These are phyloP conservation scores for Pyronema omphalodes DNA, from an alignment of 495 filamentous ascomycete species.

Conservation along the genomic window DNA sequence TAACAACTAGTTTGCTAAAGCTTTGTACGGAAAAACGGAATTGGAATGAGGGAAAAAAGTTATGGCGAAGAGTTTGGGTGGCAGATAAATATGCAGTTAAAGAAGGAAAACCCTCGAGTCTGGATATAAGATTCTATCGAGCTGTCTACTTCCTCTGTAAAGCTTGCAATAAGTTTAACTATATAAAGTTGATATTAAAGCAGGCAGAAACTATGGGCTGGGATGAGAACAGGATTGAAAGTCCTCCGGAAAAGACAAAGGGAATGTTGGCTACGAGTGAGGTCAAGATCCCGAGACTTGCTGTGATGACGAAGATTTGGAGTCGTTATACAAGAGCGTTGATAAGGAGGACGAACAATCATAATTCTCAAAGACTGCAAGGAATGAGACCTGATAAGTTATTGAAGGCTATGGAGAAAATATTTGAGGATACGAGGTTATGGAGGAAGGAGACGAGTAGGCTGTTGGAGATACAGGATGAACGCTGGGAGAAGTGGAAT, in stretches of 20 bases:
- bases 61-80: constrained; percentile 1
- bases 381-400: neutral
- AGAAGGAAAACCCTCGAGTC: neutral
- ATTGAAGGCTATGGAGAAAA: neutral
- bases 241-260: constrained; percentile 11
- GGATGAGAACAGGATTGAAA: neutral
- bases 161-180: constrained; percentile 5
- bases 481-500: neutral
- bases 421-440: neutral
- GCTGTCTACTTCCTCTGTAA: constrained; percentile 16
- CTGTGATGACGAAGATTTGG: neutral
- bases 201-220: constrained; percentile 8
- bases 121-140: constrained; percentile 12
- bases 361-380: neutral
- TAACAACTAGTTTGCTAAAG: constrained; percentile 12
- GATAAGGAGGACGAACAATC: neutral
- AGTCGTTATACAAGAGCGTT: neutral
- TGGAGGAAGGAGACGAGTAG: neutral
- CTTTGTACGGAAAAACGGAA: constrained; percentile 13
- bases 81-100: neutral
- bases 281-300: constrained; percentile 1
- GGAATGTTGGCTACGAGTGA: constrained; percentile 5
- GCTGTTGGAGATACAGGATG: neutral
- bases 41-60: constrained; percentile 11
- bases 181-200: constrained; percentile 1